Conservation (phyloP, 2,329 filamentous ascomycete species). For the Bipolaris sorokiniana region DNA sequence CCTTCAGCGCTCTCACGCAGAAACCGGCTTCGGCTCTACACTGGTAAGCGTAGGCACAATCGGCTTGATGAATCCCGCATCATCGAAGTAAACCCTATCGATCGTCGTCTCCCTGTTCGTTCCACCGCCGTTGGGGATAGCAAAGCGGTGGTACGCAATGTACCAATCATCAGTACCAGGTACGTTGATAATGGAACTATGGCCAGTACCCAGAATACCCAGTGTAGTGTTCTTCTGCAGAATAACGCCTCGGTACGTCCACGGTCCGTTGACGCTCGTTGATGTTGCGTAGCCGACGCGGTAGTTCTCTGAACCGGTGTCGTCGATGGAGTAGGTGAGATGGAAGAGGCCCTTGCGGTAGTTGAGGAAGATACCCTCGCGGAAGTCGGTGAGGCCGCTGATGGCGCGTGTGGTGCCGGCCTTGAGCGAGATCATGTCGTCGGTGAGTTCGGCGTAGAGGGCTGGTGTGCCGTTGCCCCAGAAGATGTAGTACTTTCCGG, state of each 20-base stretch:
- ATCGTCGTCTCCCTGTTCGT: conserved; percentile 35
- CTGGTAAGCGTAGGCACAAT: conserved; percentile 36
- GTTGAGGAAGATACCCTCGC: conserved; percentile 37
- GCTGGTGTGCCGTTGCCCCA: conserved; percentile 32
- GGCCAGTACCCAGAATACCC: conserved; percentile 35
- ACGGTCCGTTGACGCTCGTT: conserved; percentile 29
- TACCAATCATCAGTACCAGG: conserved; percentile 40
- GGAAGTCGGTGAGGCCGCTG: conserved; percentile 29
- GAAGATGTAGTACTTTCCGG: conserved; percentile 37
- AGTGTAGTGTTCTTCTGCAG: conserved; percentile 30
- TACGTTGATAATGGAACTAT: conserved; percentile 36
- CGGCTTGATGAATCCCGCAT: conserved; percentile 28
- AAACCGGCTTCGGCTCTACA: conserved; percentile 17
- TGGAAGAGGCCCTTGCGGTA: conserved; percentile 34
- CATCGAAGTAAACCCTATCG: conserved; percentile 35
- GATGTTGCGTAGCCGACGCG: conserved; percentile 37
- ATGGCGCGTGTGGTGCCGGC: conserved; percentile 19
- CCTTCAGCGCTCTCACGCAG: background rate
- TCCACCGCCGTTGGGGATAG: conserved; percentile 32
- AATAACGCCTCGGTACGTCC: conserved; percentile 33
- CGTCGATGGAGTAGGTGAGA: conserved; percentile 39
- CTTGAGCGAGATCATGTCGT: conserved; percentile 34
- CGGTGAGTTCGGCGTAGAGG: conserved; percentile 30
- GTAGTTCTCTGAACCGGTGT: conserved; percentile 37
- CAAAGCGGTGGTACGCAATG: conserved; percentile 39